Base-by-base conservation (phyloP, 805 yeast species). In the Candida coquimbonensis region DNA sequence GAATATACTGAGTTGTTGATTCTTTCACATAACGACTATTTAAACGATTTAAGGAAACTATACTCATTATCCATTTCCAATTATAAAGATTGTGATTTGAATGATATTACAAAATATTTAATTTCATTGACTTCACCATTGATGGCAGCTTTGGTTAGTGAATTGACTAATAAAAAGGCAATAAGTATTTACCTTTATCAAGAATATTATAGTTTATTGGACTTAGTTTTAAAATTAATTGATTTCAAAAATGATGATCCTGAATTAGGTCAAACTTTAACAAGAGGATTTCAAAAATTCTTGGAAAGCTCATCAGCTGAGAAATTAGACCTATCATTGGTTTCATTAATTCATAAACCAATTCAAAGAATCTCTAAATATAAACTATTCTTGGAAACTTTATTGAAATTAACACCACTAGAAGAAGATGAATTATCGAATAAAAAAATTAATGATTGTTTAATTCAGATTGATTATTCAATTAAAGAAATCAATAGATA, bases 291-390 rank as follows among this genome's bases (percentile, higher is more conserved):
- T 64, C 62, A 69, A 31, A 55, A 45, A 9, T 69, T 66, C 44
- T 53, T 71, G 9, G 76, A 73, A 50, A 65, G 72, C 1, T 63
- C 73, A 1, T 76, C 75, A 49, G 68, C 52, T 1, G 63, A 49
- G 4, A 49, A 52, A 19, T 45, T 69, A 54, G 86, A 80, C 56
- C 63, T 78, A 26, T 72, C 83, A 5, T 76, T 80, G 42, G 53
- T 59, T 8, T 78, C 83, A 0, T 64, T 80, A 49, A 59, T 76
- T 27, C 80, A 77, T 52, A 71, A 69, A 58, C 84, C 86, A 4
- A 65, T 77, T 11, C 60, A 72, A 36, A 59, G 84, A 50, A 63
- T 75, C 9, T 59, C 72, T 4, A 75, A 77, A 51, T 78, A 79
- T 54, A 67, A 70, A 44, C 61, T 79, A 33, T 67, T 79, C n/a